Base-by-base conservation (phyloP, 345 rosid genomes). In the Lepidium africanum region DNA sequence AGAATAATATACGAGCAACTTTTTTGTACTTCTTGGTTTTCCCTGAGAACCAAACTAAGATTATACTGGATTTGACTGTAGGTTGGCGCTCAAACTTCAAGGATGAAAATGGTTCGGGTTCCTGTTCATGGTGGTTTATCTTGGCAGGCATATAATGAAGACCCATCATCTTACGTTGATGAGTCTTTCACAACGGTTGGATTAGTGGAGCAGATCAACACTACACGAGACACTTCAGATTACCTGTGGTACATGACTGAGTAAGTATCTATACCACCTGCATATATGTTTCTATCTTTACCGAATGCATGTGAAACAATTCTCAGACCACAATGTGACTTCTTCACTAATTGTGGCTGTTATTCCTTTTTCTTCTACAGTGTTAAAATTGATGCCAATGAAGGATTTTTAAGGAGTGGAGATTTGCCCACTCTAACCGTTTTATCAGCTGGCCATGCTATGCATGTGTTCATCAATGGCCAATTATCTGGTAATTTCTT, bases 161-260 rank as follows among this genome's bases (percentile, higher is more conserved):
- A 76, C 59, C 80, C 96, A 5, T 49, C 90, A 35, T 72, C 84
- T n/a, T 84, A 79, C 40, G 72, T 72, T 53, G 99, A 89, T 53
- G 82, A 76, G 60, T 79, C 90, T 9, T 95, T 95, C 79, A 85
- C 87, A n/a, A 76, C 72, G 84, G 85, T 65, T 0, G 96, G 99
- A 38, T 89, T 95, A 85, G 68, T 95, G 80, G 99, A 91, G 79
- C 99, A 95, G 87, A 81, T 95, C 70, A 95, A 89, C 78, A 84
- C 92, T 50, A 95, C 99, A 25, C 82, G 96, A 76, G 99, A 95
- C 79, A 71, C 35, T 46, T 75, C 96, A 1, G 99, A 95, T 69
- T 95, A 95, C 70, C 75, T 95, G 86, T 95, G 99, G 99, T 95
- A 89, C 86, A 81, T 79, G 75, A 95, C 99, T 69, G 96, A 91